Base-by-base conservation (phyloP, 495 filamentous ascomycete genomes). In the Xylaria grammica region DNA sequence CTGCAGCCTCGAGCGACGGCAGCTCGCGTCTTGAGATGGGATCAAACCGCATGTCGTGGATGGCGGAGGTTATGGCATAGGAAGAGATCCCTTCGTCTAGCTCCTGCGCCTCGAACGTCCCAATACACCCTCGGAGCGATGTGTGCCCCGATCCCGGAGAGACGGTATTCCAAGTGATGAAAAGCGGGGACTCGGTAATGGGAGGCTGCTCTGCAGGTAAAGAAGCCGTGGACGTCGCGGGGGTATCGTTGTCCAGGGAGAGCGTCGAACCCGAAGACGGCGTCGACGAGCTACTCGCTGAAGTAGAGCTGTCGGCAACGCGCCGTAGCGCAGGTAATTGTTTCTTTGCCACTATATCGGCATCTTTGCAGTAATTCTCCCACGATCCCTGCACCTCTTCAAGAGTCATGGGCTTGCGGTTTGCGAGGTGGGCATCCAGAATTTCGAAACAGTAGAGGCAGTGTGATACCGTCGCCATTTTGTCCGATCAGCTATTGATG, bases 141-240 rank as follows among this genome's bases (percentile, higher is more conserved):
- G 87, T 89, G 66, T 69, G 58, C 17, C 84, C 86, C 62, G 84
- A 83, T 26, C 81, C 80, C 0, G 74, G 63, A 4, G 85, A 86
- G 29, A 91, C 56, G 1, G 85, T 91, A 75, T 97, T 96, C 95
- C 96, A 99, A 0, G 95, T 98, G 15, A 99, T 91, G 74, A 99
- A 99, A 15, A 99, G 82, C 5, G 95, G 95, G 53, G 78, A 79
- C 22, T 78, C 73, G 68, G 77, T 72, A 22, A 78, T 64, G 40
- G 46, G 36, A n/a, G 53, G 51, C 15, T 40, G 67, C 40, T 65
- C 30, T 26, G 56, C 49, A 13, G 69, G 60, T n/a, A 70, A 66
- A 11, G 69, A 72, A 30, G 69, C 51, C 13, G 58, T 65, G 11
- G 72, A 74, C 3, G 72, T 72, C 10, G 72, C 67, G 24, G 72